A percentile compares a stretch with the other conserved stretches of the same genome.
phyloP scores from a whole-genome alignment of 1,284 basidiomycete species.

The Microbotryum saponariae region DNA sequence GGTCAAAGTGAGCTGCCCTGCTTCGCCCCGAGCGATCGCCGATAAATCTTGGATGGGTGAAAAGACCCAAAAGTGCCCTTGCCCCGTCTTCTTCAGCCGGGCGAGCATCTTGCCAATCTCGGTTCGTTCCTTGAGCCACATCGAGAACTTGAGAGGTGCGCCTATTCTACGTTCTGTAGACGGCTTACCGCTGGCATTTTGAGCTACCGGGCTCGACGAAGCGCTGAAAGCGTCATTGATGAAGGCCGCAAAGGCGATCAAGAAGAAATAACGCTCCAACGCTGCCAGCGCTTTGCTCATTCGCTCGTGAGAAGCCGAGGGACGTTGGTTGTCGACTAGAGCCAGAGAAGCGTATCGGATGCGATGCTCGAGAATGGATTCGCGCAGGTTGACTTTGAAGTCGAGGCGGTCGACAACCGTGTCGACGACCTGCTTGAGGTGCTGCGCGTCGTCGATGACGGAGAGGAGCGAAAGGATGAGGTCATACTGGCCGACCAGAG shows the following conservation, averaged over 20 bases:
- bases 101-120: constrained; percentile 85
- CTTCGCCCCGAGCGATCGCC: constrained; percentile 43
- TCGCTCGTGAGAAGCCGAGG: constrained; percentile 6
- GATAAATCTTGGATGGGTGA: constrained; percentile 81
- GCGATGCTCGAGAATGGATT: constrained; percentile 74
- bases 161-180: background rate
- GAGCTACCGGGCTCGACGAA: background rate
- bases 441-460: constrained; percentile 71
- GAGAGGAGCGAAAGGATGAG: constrained; percentile 81
- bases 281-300: constrained; percentile 43
- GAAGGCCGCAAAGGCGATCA: constrained; percentile 88
- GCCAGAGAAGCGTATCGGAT: constrained; percentile 75
- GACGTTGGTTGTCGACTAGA: constrained; percentile 53
- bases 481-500: constrained; percentile 65
- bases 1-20: constrained; percentile 23
- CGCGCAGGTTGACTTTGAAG: constrained; percentile 66
- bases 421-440: constrained; percentile 78
- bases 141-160: constrained; percentile 12
- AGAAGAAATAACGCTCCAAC: constrained; percentile 69
- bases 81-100: constrained; percentile 69
- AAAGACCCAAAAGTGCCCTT: constrained; percentile 68
- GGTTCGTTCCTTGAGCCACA: constrained; percentile 54
- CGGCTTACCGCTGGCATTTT: background rate
- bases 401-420: constrained; percentile 76
- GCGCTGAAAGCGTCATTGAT: constrained; percentile 61